Percentiles rank a stretch among this genome's conserved stretches.
Evolutionary conservation across 2,329 filamentous ascomycete genomes (phyloP).

Genomic region (Clarireedia monteithiana): DNA sequence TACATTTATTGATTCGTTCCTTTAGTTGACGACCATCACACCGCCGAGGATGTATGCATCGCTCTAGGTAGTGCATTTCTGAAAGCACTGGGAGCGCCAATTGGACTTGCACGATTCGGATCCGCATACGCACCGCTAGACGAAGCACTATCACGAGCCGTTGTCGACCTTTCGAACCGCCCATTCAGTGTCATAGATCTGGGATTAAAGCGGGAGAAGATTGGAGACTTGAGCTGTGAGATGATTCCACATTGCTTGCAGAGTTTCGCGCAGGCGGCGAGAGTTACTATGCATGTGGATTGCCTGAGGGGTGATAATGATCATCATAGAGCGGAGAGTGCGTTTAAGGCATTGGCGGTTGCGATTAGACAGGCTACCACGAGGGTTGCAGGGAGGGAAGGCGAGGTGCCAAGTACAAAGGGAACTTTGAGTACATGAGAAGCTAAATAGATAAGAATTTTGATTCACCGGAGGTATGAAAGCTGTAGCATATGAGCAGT

Average conservation of each 20-base stretch:
- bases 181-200: constrained; percentile 80
- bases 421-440: constrained; percentile 64
- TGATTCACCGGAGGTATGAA: too few relatives aligned
- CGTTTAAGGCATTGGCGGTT: constrained; percentile 92
- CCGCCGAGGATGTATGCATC: constrained; percentile 89
- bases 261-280: constrained; percentile 85
- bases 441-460: background rate
- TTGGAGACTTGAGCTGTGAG: constrained; percentile 87
- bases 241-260: constrained; percentile 96
- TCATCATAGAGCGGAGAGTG: constrained; percentile 92
- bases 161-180: constrained; percentile 90
- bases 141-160: constrained; percentile 86
- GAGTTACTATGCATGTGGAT: constrained; percentile 92
- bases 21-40: constrained; percentile 97
- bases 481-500: too few relatives aligned
- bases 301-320: constrained; percentile 87
- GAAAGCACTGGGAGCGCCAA: constrained; percentile 65
- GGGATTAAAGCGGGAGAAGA: constrained; percentile 81
- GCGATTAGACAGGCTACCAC: constrained; percentile 72
- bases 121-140: constrained; percentile 89
- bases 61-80: constrained; percentile 84
- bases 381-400: constrained; percentile 70
- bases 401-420: constrained; percentile 94
- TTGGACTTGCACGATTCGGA: constrained; percentile 84
- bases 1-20: constrained; percentile 7